A percentile compares a stretch with the other conserved stretches of the same genome.
Evolutionary conservation across 2,329 filamentous ascomycete species (phyloP).

Genomic region (Curvularia sp.): DNA sequence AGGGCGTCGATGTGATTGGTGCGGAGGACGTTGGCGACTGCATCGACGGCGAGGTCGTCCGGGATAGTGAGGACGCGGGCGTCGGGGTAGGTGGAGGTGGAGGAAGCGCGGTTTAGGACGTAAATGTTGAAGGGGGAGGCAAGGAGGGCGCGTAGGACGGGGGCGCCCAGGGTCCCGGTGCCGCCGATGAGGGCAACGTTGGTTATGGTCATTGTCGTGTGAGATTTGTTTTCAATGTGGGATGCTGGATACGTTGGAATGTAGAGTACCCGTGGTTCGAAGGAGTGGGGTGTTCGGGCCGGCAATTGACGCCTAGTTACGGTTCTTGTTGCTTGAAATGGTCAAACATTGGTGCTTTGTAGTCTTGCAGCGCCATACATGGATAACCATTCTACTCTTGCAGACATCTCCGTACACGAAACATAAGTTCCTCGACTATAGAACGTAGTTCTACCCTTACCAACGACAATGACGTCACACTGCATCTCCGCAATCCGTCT

Average conservation of each 20-base stretch:
- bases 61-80: conserved; percentile 53
- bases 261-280: background rate
- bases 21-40: conserved; percentile 49
- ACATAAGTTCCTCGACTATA: background rate
- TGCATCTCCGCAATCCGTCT: background rate
- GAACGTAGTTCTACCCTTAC: background rate
- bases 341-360: background rate
- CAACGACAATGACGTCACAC: background rate
- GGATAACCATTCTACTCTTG: background rate
- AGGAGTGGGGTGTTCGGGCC: background rate
- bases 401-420: background rate
- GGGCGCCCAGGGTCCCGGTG: conserved; percentile 46
- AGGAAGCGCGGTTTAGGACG: conserved; percentile 45
- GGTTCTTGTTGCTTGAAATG: background rate
- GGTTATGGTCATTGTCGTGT: conserved; percentile 31
- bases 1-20: conserved; percentile 58
- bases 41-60: conserved; percentile 46
- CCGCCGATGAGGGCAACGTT: conserved; percentile 53
- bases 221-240: background rate
- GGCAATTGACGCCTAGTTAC: conserved; percentile 5
- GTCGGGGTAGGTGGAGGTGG: conserved; percentile 50
- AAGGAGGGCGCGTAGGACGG: conserved; percentile 44
- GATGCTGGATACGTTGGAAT: background rate
- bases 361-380: background rate
- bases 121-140: conserved; percentile 41